Evolutionary conservation across 2,329 filamentous ascomycete genomes (phyloP).

Genomic region (Graphilbum fragrans): DNA sequence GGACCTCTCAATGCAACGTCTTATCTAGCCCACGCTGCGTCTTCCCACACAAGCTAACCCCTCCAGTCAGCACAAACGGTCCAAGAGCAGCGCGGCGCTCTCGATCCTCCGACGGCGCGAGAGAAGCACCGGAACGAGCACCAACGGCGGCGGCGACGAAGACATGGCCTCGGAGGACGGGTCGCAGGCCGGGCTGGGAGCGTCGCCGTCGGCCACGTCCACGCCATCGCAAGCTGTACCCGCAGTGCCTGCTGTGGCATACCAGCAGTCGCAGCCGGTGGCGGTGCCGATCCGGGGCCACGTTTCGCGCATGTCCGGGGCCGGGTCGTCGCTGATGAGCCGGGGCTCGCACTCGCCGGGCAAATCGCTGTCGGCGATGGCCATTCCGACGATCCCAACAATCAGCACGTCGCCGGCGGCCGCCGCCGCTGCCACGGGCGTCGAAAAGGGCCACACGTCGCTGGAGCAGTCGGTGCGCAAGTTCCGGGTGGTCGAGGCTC

Average conservation of each 20-base stretch:
- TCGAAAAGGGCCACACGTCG: slow-evolving; percentile 23
- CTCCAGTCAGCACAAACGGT: slow-evolving; percentile 32
- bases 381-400: too few species aligned
- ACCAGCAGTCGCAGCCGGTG: slow-evolving; percentile 12
- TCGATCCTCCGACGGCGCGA: slow-evolving; percentile 43
- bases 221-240: too few species aligned
- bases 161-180: slow-evolving; percentile 36
- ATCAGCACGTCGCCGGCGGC: background rate
- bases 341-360: background rate
- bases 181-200: slow-evolving; percentile 15
- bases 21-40: background rate
- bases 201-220: slow-evolving; percentile 16
- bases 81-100: slow-evolving; percentile 37
- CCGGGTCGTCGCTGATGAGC: slow-evolving; percentile 18
- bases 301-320: slow-evolving; percentile 33
- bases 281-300: slow-evolving; percentile 25
- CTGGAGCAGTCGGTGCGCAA: slow-evolving; percentile 92
- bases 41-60: background rate
- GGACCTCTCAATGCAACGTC: too few species aligned
- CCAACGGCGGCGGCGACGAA: slow-evolving; percentile 27
- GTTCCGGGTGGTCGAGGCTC: slow-evolving; percentile 85
- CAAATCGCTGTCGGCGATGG: background rate
- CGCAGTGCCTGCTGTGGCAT: slow-evolving; percentile 6
- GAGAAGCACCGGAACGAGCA: slow-evolving; percentile 27
- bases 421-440: background rate